phyloP scores from a whole-genome alignment of 345 rosid species.

The Syzygium grande region DNA sequence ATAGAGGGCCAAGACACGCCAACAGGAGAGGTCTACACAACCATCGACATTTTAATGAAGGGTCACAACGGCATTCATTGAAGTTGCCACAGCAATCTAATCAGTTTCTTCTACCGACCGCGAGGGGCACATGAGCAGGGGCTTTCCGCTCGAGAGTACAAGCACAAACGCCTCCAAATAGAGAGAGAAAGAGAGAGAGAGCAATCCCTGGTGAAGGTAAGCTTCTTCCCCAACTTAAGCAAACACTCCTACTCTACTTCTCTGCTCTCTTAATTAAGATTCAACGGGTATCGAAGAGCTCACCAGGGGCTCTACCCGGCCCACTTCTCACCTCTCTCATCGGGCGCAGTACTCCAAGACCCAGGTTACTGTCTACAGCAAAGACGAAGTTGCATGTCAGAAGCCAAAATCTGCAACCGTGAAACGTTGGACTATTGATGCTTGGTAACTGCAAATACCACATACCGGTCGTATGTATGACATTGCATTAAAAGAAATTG shows the following conservation, averaged over 20 bases:
- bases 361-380: neutral
- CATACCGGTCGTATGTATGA: rapidly evolving
- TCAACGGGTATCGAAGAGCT: neutral
- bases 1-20: neutral
- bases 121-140: neutral
- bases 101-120: neutral
- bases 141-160: neutral
- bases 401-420: neutral
- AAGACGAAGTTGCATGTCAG: neutral
- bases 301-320: neutral
- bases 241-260: neutral
- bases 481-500: neutral
- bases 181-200: neutral
- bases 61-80: neutral
- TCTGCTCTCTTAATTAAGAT: neutral
- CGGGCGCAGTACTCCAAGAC: neutral
- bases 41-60: too few species aligned
- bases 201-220: neutral
- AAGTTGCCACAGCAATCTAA: neutral
- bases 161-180: neutral
- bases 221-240: neutral
- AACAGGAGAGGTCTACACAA: neutral
- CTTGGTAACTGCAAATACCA: neutral
- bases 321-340: neutral
- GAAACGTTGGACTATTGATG: neutral